Base-by-base conservation (phyloP, 2,329 filamentous ascomycete genomes). In the Stenocarpella maydis region DNA sequence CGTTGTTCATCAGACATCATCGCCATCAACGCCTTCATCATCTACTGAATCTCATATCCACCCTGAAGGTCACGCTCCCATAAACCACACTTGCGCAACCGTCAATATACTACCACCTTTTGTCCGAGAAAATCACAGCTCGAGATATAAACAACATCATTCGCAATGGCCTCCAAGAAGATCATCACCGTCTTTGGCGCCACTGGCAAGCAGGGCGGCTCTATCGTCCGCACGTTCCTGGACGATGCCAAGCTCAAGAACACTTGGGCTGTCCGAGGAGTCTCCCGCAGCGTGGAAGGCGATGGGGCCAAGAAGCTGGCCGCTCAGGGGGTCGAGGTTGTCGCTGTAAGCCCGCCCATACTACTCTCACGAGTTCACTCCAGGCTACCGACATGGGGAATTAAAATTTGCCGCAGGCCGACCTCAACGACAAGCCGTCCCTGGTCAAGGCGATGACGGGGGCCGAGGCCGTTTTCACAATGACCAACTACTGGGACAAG, bases 161-260 rank as follows among this genome's bases (percentile, higher is more conserved):
- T 26, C 28, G 37, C 41, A 63, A 71, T 71, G 70, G 31, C 68
- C 19, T 52, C 47, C 55, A 71, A 71, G 70, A 85, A 84, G 73
- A 78, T 86, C 73, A 81, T 89, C 75, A 85, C 84, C 53, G 81
- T 90, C 15, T 85, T 90, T 73, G 87, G 87, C 34, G 85, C 87
- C 52, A 90, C 87, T 21, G 87, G 88, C 69, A 84, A 85, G 69
- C 88, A 91, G 78, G 89, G 89, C 60, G 84, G 86, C 71, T 86
- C 85, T 10, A 81, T 90, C 54, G 83, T 87, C 63, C 28, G 78
- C 81, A 74, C 77, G 3, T 80, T 81, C 71, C 72, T 80, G 49
- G 74, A 73, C 45, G 78, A 81, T 55, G 68, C 84, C 0, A 78
- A 82, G 58, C 78, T 86, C 1, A 80, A 79, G n/a, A 78, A 81